Conservation (phyloP, 2,329 filamentous ascomycete genomes). For the Ophiostoma sp. region DNA sequence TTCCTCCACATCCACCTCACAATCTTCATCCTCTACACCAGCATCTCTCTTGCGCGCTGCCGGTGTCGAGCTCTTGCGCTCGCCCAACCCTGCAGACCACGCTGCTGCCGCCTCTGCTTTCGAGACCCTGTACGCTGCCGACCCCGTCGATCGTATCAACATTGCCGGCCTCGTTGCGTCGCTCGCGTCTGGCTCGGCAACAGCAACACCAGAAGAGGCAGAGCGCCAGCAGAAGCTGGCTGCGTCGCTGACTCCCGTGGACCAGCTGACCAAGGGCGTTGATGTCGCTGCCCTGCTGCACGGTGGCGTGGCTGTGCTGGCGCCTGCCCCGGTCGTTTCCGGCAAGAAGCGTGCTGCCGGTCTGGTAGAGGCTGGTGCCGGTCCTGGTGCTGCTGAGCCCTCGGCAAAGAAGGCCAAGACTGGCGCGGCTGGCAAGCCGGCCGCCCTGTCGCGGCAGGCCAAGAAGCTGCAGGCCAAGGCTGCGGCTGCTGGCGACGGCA, state of each 20-base stretch:
- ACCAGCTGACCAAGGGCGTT: constrained; percentile 55
- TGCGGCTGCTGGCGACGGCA: constrained; percentile 26
- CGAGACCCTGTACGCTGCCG: constrained; percentile 59
- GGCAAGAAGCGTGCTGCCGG: constrained; percentile 42
- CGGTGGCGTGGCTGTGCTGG: constrained; percentile 56
- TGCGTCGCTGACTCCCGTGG: constrained; percentile 37
- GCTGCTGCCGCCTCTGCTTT: constrained; percentile 73
- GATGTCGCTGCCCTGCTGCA: constrained; percentile 59
- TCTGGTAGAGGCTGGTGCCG: constrained; percentile 9
- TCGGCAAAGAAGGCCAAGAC: constrained; percentile 25
- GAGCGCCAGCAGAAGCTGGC: constrained; percentile 20
- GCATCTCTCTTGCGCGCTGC: constrained; percentile 72
- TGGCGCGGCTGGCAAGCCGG: constrained; percentile 16
- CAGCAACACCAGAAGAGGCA: constrained; percentile 50
- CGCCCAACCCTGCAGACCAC: constrained; percentile 62
- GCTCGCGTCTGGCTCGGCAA: constrained; percentile 53
- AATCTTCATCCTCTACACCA: constrained; percentile 32
- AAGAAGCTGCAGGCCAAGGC: constrained; percentile 31
- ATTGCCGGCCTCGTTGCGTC: constrained; percentile 83
- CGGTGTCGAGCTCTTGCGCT: constrained; percentile 75
- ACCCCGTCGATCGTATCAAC: constrained; percentile 63
- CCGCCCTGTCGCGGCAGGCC: constrained; percentile 45
- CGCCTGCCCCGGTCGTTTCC: constrained; percentile 38
- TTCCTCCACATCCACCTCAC: background rate
- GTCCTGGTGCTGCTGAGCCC: constrained; percentile 9